Evolutionary conservation across 805 yeast genomes (phyloP), one percentile per base, ranked within the genome.

Genomic region (Priceomyces fermenticarens): DNA sequence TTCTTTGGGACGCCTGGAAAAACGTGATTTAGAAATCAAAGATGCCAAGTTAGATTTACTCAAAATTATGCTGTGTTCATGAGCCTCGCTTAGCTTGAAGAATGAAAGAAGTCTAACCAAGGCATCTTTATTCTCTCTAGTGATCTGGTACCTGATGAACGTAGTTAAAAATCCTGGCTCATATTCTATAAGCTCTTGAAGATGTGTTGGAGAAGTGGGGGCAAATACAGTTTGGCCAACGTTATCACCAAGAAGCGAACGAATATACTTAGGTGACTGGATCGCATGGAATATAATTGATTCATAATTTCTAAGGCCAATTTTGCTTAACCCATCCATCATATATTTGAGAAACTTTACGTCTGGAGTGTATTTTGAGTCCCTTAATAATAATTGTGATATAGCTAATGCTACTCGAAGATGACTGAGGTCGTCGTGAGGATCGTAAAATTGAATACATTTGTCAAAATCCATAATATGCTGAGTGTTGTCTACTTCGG

Each of bases 111-210:
- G 41, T 10, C 51, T 51, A n/a, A 50, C 47, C 25, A 65, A 51
- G 2, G 56, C 46, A 2, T 31, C 44, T 8, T 13, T 25, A 25
- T 65, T 53, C 2, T 52, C 44, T 3, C 58, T 48, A 3, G 35
- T 23, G 9, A 52, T 46, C 29, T 61, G 60, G 44, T 60, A 65
- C 9, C 44, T 39, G 8, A 67, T 41, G 12, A 70, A 48, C 6
- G 58, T 48, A 3, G 36, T 41, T 14, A 70, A 36, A n/a, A 67
- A 46, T 10, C 53, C 49, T 0, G 74, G 72, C 14, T 57, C 52
- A 29, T 48, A 36, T 40, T 63, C 60, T 5, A 70, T 49, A 2
- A 58, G 35, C 8, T 48, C 50, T 11, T 48, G 44, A 38, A 58
- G 62, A 30, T 61, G 63, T 34, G 45, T 40, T 1, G 53, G 46